Conservation (phyloP, 2,329 filamentous ascomycete species). For the Aspergillus quadrilineatus region DNA sequence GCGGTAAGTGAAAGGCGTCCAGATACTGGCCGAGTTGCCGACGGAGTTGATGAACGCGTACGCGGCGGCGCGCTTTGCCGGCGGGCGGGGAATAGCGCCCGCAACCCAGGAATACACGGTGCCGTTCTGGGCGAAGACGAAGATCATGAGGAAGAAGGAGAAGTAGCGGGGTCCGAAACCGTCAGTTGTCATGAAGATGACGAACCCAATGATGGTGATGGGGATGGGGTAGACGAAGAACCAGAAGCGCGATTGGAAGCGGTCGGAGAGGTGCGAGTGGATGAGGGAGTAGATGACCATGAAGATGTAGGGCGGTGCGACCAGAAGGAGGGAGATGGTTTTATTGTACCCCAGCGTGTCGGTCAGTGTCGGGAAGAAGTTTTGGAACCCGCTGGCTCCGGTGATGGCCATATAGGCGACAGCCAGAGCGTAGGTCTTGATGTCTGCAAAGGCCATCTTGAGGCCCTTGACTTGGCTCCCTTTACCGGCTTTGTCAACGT, state of each 20-base stretch:
- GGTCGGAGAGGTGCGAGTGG: slow-evolving; percentile 49
- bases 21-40: slow-evolving; percentile 55
- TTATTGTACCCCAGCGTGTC: slow-evolving; percentile 45
- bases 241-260: slow-evolving; percentile 49
- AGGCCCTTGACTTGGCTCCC: slow-evolving; percentile 52
- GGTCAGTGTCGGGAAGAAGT: slow-evolving; percentile 57
- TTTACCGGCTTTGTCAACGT: slow-evolving; percentile 49
- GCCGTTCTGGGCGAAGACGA: slow-evolving; percentile 57
- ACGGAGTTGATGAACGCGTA: slow-evolving; percentile 57
- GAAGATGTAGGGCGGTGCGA: slow-evolving; percentile 56
- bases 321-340: slow-evolving; percentile 52
- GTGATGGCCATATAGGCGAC: slow-evolving; percentile 52
- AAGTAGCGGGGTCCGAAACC: slow-evolving; percentile 57
- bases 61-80: slow-evolving; percentile 56
- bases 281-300: slow-evolving; percentile 51
- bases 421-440: slow-evolving; percentile 49
- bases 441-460: slow-evolving; percentile 53
- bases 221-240: slow-evolving; percentile 55
- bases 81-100: slow-evolving; percentile 52
- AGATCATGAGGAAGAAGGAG: slow-evolving; percentile 56
- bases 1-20: slow-evolving; percentile 52
- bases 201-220: slow-evolving; percentile 51
- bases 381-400: slow-evolving; percentile 54
- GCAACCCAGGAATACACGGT: slow-evolving; percentile 53
- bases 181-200: slow-evolving; percentile 56